Percentiles rank a stretch among this genome's conserved stretches.
Evolutionary conservation across 1,284 basidiomycete genomes (phyloP).

Genomic region (Mycena sp.): DNA sequence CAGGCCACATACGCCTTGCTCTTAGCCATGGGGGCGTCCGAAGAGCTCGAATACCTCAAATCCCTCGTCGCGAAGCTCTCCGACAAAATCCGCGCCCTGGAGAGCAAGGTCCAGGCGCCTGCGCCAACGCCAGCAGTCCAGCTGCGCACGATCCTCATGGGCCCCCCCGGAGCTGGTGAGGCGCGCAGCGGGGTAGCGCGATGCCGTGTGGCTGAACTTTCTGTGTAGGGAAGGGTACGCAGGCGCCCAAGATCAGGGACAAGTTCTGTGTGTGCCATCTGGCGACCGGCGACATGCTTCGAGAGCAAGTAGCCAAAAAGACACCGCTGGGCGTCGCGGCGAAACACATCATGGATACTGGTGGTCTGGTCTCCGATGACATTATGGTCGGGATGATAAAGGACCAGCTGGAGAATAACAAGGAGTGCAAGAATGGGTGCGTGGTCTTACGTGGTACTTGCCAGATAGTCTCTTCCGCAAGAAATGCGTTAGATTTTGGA

Average conservation of each 20-base stretch:
- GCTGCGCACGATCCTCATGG: conserved; percentile 91
- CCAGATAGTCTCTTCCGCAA: no score
- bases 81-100: conserved; percentile 80
- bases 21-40: conserved; percentile 60
- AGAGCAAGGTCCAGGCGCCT: conserved; percentile 59
- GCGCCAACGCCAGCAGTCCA: conserved; percentile 77
- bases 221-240: conserved; percentile 91
- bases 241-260: conserved; percentile 93
- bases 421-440: conserved; percentile 92
- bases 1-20: conserved; percentile 22
- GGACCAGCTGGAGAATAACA: conserved; percentile 95
- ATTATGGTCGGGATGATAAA: conserved; percentile 99
- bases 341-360: conserved; percentile 98
- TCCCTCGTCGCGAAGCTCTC: conserved; percentile 84
- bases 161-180: conserved; percentile 95
- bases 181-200: conserved; percentile 24
- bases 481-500: conserved; percentile 8
- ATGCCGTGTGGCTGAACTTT: background rate
- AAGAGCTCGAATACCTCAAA: conserved; percentile 93
- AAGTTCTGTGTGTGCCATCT: conserved; percentile 97
- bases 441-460: conserved; percentile 41
- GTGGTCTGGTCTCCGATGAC: conserved; percentile 94
- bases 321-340: conserved; percentile 91
- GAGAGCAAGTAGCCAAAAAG: conserved; percentile 91
- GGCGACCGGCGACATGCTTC: conserved; percentile 98